Percentiles rank a stretch among this genome's conserved stretches.
Evolutionary conservation across 2,329 filamentous ascomycete species (phyloP).

Genomic region (Monilinia fructicola): DNA sequence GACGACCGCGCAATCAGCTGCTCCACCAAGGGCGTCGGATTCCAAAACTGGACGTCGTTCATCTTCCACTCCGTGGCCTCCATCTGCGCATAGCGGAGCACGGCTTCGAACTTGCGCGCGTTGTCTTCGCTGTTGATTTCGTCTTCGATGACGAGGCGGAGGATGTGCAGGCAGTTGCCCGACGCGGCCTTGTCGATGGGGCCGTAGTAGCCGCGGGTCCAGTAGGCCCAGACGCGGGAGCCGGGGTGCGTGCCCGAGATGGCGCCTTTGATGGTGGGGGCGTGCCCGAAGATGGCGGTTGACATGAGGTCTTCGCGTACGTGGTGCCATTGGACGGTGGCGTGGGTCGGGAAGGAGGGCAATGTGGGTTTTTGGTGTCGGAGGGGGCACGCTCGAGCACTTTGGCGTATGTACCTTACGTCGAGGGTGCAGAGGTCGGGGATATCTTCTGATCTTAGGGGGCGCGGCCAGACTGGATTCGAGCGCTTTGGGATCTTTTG

Average conservation of each 20-base stretch:
- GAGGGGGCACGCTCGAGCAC: constrained; percentile 46
- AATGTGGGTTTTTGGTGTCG: constrained; percentile 52
- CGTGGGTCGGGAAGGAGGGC: constrained; percentile 66
- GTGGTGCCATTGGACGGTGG: constrained; percentile 74
- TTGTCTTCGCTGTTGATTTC: constrained; percentile 46
- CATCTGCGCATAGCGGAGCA: constrained; percentile 65
- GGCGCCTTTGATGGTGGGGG: constrained; percentile 67
- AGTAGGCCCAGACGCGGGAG: constrained; percentile 70
- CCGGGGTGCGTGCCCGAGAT: constrained; percentile 49
- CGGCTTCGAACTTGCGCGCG: constrained; percentile 54
- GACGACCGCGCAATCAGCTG: constrained; percentile 49
- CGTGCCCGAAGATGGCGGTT: constrained; percentile 55
- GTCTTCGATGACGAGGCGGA: constrained; percentile 68
- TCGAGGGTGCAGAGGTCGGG: constrained; percentile 62
- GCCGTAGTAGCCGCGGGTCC: constrained; percentile 66
- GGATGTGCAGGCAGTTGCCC: constrained; percentile 68
- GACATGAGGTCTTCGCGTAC: constrained; percentile 78
- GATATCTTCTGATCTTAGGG: constrained; percentile 60
- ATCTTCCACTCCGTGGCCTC: constrained; percentile 73
- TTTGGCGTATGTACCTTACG: constrained; percentile 57
- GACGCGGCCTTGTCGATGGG: constrained; percentile 46
- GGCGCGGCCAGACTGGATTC: constrained; percentile 24
- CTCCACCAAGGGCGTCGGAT: constrained; percentile 60
- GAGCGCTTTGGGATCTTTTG: constrained; percentile 19
- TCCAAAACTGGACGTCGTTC: constrained; percentile 77